Conservation (phyloP, 2,329 filamentous ascomycete genomes). For the Verticillium zaregamsianum region DNA sequence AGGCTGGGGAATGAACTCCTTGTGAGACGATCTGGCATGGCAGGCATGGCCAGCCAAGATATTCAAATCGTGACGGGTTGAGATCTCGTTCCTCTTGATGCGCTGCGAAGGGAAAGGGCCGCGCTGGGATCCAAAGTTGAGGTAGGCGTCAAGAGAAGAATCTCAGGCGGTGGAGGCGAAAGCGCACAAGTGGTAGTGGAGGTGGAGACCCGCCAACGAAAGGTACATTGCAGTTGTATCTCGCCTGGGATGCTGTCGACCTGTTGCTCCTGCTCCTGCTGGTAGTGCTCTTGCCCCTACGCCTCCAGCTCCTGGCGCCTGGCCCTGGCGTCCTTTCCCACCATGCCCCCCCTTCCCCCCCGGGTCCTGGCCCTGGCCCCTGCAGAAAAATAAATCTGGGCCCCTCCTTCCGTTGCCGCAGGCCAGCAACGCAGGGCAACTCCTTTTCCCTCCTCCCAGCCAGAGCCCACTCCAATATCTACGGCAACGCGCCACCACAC, state of each 20-base stretch:
- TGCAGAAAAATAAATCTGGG: constrained; percentile 30
- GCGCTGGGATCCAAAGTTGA: background rate
- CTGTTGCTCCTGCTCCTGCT: background rate
- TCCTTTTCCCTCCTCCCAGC: constrained; percentile 10
- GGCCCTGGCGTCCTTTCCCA: background rate
- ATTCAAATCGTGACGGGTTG: background rate
- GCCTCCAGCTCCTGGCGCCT: background rate
- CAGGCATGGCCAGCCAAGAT: background rate
- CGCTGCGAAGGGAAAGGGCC: background rate
- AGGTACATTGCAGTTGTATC: background rate
- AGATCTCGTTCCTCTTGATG: background rate
- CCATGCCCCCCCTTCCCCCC: background rate
- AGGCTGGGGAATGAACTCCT: background rate
- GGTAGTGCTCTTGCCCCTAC: background rate
- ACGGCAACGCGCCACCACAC: constrained; percentile 10
- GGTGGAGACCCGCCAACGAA: background rate
- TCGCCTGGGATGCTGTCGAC: too few relatives aligned
- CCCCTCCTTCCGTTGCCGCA: constrained; percentile 26
- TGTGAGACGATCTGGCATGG: background rate
- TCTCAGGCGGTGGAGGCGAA: background rate
- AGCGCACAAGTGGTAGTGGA: background rate
- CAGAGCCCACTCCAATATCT: constrained; percentile 10
- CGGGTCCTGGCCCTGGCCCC: background rate
- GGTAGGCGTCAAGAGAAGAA: background rate
- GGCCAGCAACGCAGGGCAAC: background rate